These are phyloP conservation scores for Kazachstania sp. DNA, from an alignment of 1,139 yeast species.

Conservation along the genomic window DNA sequence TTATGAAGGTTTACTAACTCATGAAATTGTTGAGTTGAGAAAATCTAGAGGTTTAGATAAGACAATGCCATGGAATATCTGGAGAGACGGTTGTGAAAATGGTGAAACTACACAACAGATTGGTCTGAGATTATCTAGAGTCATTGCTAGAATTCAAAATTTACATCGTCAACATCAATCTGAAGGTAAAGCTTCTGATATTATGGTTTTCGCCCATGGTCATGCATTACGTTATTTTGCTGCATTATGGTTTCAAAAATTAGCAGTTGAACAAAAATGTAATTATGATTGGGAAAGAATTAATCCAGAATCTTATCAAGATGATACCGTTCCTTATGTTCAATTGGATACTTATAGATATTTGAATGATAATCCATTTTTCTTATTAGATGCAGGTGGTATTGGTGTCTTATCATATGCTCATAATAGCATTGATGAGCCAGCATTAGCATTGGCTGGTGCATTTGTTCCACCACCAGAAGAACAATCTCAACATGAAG, in stretches of 20 bases:
- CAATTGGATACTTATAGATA: slow-evolving; percentile 28
- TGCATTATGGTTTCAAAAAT: slow-evolving; percentile 62
- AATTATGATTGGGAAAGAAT: slow-evolving; percentile 21
- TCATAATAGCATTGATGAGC: slow-evolving; percentile 75
- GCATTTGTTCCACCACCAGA: slow-evolving; percentile 69
- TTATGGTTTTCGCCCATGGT: slow-evolving; percentile 84
- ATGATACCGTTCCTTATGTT: slow-evolving; percentile 30
- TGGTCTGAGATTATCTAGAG: slow-evolving; percentile 57
- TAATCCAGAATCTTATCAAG: slow-evolving; percentile 21
- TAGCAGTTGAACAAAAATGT: slow-evolving; percentile 29
- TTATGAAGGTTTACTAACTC: slow-evolving; percentile 74
- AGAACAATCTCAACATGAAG: slow-evolving; percentile 33
- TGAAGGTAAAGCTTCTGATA: slow-evolving; percentile 52
- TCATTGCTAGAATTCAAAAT: slow-evolving; percentile 52
- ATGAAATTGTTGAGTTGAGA: slow-evolving; percentile 56
- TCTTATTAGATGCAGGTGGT: slow-evolving; percentile 90
- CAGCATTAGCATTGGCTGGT: slow-evolving; percentile 73
- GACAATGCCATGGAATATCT: slow-evolving; percentile 65
- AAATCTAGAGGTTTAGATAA: slow-evolving; percentile 50
- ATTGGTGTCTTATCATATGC: slow-evolving; percentile 88
- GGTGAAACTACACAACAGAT: slow-evolving; percentile 70
- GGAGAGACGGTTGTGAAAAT: slow-evolving; percentile 89
- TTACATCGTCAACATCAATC: slow-evolving; percentile 56
- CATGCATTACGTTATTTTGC: slow-evolving; percentile 85
- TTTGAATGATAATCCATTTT: slow-evolving; percentile 53